These are phyloP conservation scores for Yarrowia hollandica DNA, from an alignment of 805 yeast species.

Conservation along the genomic window DNA sequence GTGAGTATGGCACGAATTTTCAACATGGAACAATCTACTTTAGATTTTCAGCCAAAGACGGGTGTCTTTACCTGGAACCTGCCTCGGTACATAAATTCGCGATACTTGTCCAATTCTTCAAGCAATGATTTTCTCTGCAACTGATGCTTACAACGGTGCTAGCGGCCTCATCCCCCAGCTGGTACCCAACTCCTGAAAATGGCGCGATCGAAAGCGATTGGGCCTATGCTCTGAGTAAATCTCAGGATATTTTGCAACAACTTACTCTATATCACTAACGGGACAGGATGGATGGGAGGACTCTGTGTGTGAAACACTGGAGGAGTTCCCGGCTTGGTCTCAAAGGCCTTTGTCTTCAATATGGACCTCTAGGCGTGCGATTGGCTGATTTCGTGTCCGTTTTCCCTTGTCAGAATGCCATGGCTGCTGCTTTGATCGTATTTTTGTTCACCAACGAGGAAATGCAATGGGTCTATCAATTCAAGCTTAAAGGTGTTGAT, in stretches of 20 bases:
- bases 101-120: too few species aligned
- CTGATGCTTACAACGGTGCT: not conserved
- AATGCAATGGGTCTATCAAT: constrained; percentile 59
- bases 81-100: too few species aligned
- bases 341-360: constrained; percentile 58
- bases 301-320: constrained; percentile 58
- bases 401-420: constrained; percentile 59
- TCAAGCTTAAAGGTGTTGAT: constrained; percentile 55
- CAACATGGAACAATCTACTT: too few species aligned
- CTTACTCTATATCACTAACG: constrained; percentile 62
- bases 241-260: constrained; percentile 55
- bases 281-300: constrained; percentile 63
- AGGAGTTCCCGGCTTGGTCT: constrained; percentile 55
- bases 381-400: constrained; percentile 54
- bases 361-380: constrained; percentile 63
- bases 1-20: too few species aligned
- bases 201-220: constrained; percentile 42
- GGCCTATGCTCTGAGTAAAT: constrained; percentile 58
- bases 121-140: too few species aligned
- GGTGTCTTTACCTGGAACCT: too few species aligned
- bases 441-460: constrained; percentile 53
- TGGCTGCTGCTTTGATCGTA: constrained; percentile 58
- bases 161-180: constrained; percentile 29
- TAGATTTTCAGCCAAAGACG: too few species aligned
- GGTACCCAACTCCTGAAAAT: constrained; percentile 34